Conservation (phyloP, 2,329 filamentous ascomycete genomes). For the Rugonectria rugulosa region DNA sequence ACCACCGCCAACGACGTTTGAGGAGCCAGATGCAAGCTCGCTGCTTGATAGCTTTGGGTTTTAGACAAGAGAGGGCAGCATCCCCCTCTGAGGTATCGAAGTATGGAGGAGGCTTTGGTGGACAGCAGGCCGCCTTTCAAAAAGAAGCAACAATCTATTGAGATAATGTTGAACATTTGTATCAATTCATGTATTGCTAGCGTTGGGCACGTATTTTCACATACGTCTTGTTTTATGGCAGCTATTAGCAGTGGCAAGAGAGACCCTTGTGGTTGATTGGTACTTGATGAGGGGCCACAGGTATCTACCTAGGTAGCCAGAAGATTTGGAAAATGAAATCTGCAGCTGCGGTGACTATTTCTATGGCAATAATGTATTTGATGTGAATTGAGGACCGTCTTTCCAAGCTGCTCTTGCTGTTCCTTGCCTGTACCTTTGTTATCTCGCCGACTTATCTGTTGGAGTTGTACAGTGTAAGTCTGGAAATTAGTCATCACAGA, state of each 20-base stretch:
- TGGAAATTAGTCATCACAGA: not conserved
- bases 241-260: no score
- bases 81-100: not conserved
- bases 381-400: no score
- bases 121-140: no score
- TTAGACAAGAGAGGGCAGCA: constrained; percentile 48
- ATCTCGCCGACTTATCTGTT: no score
- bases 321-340: not conserved
- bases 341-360: no score
- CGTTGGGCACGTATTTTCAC: not conserved
- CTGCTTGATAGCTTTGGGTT: constrained; percentile 95
- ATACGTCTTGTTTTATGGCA: no score
- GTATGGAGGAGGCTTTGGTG: no score
- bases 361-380: no score
- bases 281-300: not conserved
- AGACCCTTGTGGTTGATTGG: no score
- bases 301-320: not conserved
- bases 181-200: constrained; percentile 7
- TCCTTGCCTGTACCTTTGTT: no score
- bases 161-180: not conserved
- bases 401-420: no score
- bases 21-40: constrained; percentile 90
- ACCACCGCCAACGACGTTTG: constrained; percentile 77
- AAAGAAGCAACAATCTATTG: not conserved
- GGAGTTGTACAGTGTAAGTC: no score